These are phyloP conservation scores for Deuterostichococcus epilithicus DNA, from an alignment of 139 green algal genomes.

Conservation along the genomic window DNA sequence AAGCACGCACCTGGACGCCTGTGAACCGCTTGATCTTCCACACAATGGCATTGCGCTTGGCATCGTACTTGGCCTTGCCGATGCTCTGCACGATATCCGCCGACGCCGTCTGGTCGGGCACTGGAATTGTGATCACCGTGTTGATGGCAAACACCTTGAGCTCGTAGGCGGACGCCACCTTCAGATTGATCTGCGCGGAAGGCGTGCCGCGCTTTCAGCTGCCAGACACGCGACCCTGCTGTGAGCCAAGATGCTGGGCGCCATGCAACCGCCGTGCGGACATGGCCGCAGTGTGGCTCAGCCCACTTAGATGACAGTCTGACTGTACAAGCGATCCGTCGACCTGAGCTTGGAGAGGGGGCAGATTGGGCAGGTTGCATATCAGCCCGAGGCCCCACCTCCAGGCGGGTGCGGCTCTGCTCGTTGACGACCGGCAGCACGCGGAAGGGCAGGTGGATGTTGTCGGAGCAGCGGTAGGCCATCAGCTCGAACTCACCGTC, in stretches of 20 bases:
- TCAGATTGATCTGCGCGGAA: slow-evolving; percentile 40
- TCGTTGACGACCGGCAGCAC: slow-evolving; percentile 89
- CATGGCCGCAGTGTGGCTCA: too few species aligned
- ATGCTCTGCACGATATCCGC: slow-evolving; percentile 59
- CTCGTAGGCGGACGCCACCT: slow-evolving; percentile 69
- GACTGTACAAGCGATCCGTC: too few species aligned
- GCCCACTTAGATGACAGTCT: too few species aligned
- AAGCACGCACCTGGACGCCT: slow-evolving; percentile 16
- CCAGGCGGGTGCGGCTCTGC: slow-evolving; percentile 83
- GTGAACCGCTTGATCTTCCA: slow-evolving; percentile 89
- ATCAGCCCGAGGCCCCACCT: too few species aligned
- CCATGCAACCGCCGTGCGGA: too few species aligned
- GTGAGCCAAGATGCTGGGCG: too few species aligned
- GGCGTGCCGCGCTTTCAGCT: neutral
- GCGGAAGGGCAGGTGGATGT: slow-evolving; percentile 87
- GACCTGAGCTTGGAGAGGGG: too few species aligned
- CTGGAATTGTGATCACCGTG: slow-evolving; percentile 78
- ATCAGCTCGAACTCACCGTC: slow-evolving; percentile 98
- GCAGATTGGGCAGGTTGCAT: too few species aligned
- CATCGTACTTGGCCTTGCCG: slow-evolving; percentile 54
- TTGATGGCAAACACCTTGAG: slow-evolving; percentile 70
- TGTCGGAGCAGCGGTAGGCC: slow-evolving; percentile 64
- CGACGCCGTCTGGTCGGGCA: slow-evolving; percentile 89
- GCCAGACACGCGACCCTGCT: too few species aligned
- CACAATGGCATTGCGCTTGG: slow-evolving; percentile 74